phyloP scores from a whole-genome alignment of 2,329 filamentous ascomycete species.

The Ceratocystis harringtonii region DNA sequence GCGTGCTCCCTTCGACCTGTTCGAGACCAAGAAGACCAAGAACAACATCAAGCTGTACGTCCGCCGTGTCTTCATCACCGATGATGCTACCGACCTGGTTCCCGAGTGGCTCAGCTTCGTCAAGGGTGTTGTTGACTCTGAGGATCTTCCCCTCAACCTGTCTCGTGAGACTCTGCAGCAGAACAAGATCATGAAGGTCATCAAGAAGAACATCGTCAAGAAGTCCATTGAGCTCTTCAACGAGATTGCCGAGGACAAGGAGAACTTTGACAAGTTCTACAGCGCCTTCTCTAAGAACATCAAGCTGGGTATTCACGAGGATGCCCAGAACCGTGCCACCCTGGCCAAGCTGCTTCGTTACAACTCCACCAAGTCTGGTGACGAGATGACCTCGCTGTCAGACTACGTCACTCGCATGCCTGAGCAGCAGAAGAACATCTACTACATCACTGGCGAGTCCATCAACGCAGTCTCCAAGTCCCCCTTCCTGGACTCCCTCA shows the following conservation, averaged over 20 bases:
- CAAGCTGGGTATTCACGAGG: constrained; percentile 99
- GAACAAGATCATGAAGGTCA: constrained; percentile 99
- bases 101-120: constrained; percentile 98
- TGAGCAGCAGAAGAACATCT: constrained; percentile 99
- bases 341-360: constrained; percentile 98
- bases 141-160: constrained; percentile 98
- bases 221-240: constrained; percentile 99
- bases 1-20: constrained; percentile 97
- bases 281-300: constrained; percentile 99
- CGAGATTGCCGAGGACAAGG: constrained; percentile 98
- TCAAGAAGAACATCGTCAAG: constrained; percentile 99
- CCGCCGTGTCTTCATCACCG: constrained; percentile 99
- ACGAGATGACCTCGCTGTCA: constrained; percentile 82
- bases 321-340: constrained; percentile 82
- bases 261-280: constrained; percentile 99
- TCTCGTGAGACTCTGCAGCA: constrained; percentile 99
- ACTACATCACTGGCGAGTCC: constrained; percentile 99
- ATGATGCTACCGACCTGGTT: constrained; percentile 96
- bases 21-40: constrained; percentile 99
- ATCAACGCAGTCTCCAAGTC: constrained; percentile 97
- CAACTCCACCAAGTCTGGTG: constrained; percentile 97
- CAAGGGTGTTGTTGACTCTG: constrained; percentile 99
- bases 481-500: constrained; percentile 95
- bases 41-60: constrained; percentile 99
- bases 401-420: constrained; percentile 99